These are phyloP conservation scores for Emergomyces orientalis DNA, from an alignment of 2,329 filamentous ascomycete genomes.

Conservation along the genomic window DNA sequence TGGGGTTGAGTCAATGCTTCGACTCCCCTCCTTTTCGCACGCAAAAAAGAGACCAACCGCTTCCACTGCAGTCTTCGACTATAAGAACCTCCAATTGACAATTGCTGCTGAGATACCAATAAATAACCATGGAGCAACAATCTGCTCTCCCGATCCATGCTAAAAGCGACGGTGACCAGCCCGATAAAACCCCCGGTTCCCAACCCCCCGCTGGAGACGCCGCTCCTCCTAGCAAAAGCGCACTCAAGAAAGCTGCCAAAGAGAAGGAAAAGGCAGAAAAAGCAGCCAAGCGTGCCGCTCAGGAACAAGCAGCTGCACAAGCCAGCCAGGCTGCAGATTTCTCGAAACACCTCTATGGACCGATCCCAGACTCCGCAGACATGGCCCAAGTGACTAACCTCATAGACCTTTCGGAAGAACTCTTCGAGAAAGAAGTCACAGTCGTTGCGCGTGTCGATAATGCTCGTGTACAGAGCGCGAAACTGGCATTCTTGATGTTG, in stretches of 20 bases:
- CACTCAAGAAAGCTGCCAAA: conserved; percentile 77
- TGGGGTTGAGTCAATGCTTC: conserved; percentile 7
- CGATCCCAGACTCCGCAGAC: conserved; percentile 51
- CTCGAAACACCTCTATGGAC: conserved; percentile 69
- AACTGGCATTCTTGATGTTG: conserved; percentile 84
- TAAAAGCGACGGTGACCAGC: conserved; percentile 11
- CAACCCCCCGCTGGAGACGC: conserved; percentile 30
- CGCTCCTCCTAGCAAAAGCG: conserved; percentile 61
- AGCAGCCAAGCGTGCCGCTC: conserved; percentile 59
- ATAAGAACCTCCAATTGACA: background rate
- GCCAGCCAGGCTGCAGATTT: conserved; percentile 52
- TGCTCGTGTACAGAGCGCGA: conserved; percentile 75
- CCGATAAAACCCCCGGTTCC: conserved; percentile 22
- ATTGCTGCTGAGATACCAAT: background rate
- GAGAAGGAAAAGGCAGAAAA: conserved; percentile 83
- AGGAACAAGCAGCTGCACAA: conserved; percentile 61
- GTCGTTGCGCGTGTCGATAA: conserved; percentile 80
- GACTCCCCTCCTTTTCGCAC: background rate
- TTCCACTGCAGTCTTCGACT: background rate
- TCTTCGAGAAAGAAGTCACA: conserved; percentile 61
- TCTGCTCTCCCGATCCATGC: conserved; percentile 14
- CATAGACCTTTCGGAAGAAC: conserved; percentile 42
- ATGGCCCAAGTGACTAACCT: conserved; percentile 54
- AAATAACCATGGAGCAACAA: conserved; percentile 15
- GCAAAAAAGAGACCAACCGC: background rate